Evolutionary conservation across 202 grass and related monocot species (phyloP).

Genomic region (Panicum virgatum): DNA sequence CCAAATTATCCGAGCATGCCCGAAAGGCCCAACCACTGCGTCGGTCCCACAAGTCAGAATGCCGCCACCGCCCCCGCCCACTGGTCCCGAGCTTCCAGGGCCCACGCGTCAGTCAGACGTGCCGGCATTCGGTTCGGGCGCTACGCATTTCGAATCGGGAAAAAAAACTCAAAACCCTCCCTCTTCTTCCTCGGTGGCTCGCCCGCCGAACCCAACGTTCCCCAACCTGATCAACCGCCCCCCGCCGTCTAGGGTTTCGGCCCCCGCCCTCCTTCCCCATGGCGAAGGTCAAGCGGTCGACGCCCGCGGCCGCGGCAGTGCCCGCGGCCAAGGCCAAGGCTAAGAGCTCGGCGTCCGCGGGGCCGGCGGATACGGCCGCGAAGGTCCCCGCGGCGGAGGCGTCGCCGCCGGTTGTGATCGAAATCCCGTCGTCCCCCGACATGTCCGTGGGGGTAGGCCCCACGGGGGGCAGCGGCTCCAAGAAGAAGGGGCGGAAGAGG

Average conservation of each 20-base stretch:
- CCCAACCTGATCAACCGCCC: not conserved
- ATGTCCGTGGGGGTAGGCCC: not conserved
- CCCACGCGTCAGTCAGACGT: not conserved
- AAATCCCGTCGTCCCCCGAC: conserved; percentile 44
- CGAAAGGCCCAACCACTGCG: not conserved
- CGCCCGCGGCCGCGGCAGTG: not conserved
- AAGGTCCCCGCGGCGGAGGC: not conserved
- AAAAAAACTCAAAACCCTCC: not conserved
- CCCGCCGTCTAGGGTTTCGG: conserved; percentile 8
- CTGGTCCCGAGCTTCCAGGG: not conserved
- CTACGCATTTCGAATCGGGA: conserved; percentile 9
- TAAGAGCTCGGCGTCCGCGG: not conserved
- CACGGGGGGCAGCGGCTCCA: not conserved
- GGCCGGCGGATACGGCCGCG: not conserved
- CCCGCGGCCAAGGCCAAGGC: not conserved
- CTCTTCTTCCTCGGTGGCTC: not conserved
- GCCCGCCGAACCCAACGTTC: conserved; percentile 19
- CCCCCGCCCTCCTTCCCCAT: not conserved
- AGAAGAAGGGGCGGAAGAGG: conserved; percentile 23
- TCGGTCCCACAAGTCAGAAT: not conserved
- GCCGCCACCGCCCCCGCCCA: too few relatives aligned
- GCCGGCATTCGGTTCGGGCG: not conserved
- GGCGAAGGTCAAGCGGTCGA: conserved; percentile 7
- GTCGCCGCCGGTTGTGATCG: conserved; percentile 19
- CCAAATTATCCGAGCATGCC: not conserved